Evolutionary conservation across 495 filamentous ascomycete species (phyloP).

Genomic region (Podospora pseudocomata): DNA sequence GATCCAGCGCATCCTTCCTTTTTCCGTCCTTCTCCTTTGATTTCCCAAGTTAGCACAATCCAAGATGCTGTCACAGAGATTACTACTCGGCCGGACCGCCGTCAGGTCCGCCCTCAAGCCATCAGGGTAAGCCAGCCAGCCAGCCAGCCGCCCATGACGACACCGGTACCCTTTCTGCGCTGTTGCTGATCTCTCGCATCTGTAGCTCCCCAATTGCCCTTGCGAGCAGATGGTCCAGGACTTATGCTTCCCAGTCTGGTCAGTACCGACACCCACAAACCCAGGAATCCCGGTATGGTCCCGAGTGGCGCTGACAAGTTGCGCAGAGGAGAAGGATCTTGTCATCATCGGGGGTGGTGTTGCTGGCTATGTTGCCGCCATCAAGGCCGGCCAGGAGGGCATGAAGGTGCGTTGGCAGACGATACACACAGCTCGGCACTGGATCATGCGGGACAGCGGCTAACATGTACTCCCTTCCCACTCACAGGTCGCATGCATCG

Average conservation of each 20-base stretch:
- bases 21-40: conserved; percentile 27
- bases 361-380: conserved; percentile 96
- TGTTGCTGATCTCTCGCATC: neutral
- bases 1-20: conserved; percentile 23
- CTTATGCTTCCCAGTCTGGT: conserved; percentile 82
- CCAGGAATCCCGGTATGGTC: neutral
- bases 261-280: conserved; percentile 28
- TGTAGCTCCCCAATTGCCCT: conserved; percentile 53
- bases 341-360: conserved; percentile 97
- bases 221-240: conserved; percentile 59
- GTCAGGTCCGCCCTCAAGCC: conserved; percentile 62
- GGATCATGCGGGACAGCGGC: conserved; percentile 8
- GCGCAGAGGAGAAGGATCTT: conserved; percentile 78
- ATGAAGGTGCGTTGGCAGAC: conserved; percentile 66
- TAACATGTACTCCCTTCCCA: conserved; percentile 5
- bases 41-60: conserved; percentile 1
- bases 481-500: conserved; percentile 88
- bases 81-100: conserved; percentile 63
- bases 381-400: conserved; percentile 97
- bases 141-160: conserved; percentile 20
- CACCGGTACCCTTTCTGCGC: conserved; percentile 13
- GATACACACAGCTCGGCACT: neutral
- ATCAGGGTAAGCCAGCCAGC: conserved; percentile 39
- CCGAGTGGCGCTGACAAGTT: neutral
- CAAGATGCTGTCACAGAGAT: conserved; percentile 66